Evolutionary conservation across 2,329 filamentous ascomycete species (phyloP), one percentile per base, ranked within the genome.

Genomic region (Exophiala sideris): DNA sequence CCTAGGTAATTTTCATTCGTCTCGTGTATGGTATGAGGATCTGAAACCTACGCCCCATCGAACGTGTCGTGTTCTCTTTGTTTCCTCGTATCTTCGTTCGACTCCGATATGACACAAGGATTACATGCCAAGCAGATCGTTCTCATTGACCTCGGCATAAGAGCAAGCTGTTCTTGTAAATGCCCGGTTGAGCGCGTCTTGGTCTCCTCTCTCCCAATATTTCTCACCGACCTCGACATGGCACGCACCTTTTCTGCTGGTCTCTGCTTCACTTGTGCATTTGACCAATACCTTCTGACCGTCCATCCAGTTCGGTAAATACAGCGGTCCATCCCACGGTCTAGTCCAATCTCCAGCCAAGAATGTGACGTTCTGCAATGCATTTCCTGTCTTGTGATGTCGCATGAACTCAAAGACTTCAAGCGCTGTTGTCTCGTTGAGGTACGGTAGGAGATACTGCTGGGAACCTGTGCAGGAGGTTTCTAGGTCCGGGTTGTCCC

Each of bases 281-380:
- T 12, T 14, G 9, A 50, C 48, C 2, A 16, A 16, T 2, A 24
- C 39, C 5, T 45, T n/a, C 24, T 11, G 38, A 4, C 32, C 10
- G 29, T 50, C 48, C 12, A 50, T 50, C 48, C 48, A 50, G 1
- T 24, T 38, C 11, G 48, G 48, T 1, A n/a, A 3, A 14, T 50
- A 50, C 3, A 50, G 10, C 12, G 48, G 48, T n/a, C 48, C 48
- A 35, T 44, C 48, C 48, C 48, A 44, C 7, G 39, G 9, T 5
- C 48, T 8, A 11, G n/a, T 50, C 48, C 48, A 50, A 3, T 50
- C 48, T 20, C 48, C 48, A 32, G 4, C 39, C 48, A 39, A 35
- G 16, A 50, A 44, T 2, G 48, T 50, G 6, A 50, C 21, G 18
- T 50, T 45, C 2, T 20, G 42, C 38, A 50, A 38, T 1, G 7